Evolutionary conservation across 139 green algal species (phyloP).

Genomic region (Diplosphaera chodatii): DNA sequence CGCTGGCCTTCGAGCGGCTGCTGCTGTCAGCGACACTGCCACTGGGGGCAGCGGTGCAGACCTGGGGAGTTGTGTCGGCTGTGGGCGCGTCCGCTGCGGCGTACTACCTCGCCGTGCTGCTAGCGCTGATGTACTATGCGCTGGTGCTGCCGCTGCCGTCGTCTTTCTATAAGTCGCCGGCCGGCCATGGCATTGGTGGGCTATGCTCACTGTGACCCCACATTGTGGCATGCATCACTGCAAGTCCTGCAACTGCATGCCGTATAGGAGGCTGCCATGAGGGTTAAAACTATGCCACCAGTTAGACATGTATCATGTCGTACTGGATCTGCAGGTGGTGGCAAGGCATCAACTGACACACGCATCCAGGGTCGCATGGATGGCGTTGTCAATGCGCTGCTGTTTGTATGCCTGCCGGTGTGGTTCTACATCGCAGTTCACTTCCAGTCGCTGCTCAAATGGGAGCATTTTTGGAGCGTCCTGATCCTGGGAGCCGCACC

Average conservation of each 20-base stretch:
- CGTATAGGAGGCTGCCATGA: too few species aligned
- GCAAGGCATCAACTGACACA: background rate
- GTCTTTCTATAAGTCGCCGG: conserved; percentile 55
- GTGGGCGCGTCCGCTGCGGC: conserved; percentile 49
- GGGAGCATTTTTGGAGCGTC: conserved; percentile 62
- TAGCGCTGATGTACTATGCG: conserved; percentile 55
- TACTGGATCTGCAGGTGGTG: conserved; percentile 15
- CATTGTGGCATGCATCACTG: too few species aligned
- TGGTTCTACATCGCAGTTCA: conserved; percentile 59
- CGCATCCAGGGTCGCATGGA: conserved; percentile 45
- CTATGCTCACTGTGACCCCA: too few species aligned
- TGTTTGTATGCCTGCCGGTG: conserved; percentile 50
- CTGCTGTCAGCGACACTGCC: conserved; percentile 65
- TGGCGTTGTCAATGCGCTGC: conserved; percentile 35
- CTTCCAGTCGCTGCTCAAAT: conserved; percentile 34
- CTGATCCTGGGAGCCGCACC: conserved; percentile 59
- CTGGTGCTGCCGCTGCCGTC: conserved; percentile 65
- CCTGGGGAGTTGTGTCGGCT: conserved; percentile 41
- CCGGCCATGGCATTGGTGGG: conserved; percentile 3
- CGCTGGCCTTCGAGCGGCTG: conserved; percentile 77
- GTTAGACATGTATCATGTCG: too few species aligned
- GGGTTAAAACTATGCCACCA: too few species aligned
- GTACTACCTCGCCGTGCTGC: conserved; percentile 76
- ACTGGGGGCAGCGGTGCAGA: conserved; percentile 45
- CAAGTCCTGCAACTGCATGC: too few species aligned